A percentile compares a stretch with the other conserved stretches of the same genome.
Conservation (phyloP, 805 yeast genomes). For the Kluyveromyces nonfermentans region DNA sequence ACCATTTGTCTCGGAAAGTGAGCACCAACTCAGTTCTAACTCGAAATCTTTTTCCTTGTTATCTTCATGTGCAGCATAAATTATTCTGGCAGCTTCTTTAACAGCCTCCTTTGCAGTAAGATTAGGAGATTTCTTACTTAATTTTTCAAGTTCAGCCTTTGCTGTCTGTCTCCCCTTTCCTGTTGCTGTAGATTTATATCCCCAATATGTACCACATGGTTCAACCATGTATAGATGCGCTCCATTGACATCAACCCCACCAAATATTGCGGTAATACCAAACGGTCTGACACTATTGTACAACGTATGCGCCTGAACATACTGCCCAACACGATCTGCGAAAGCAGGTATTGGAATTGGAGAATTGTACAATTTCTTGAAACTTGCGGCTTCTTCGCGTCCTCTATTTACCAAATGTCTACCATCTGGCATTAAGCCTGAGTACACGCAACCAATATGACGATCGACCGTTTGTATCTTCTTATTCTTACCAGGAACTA, state of each 20-base stretch:
- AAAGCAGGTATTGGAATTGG: conserved; percentile 74
- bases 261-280: conserved; percentile 86
- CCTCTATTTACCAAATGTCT: conserved; percentile 87
- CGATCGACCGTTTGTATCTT: conserved; percentile 89
- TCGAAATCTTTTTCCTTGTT: conserved; percentile 96
- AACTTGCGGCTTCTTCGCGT: conserved; percentile 79
- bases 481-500: conserved; percentile 82
- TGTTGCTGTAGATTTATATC: conserved; percentile 92
- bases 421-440: conserved; percentile 95
- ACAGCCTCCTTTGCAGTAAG: conserved; percentile 75
- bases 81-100: conserved; percentile 87
- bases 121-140: conserved; percentile 30
- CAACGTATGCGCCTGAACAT: conserved; percentile 90
- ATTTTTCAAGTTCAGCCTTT: conserved; percentile 88
- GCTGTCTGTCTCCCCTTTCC: conserved; percentile 99
- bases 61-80: conserved; percentile 92
- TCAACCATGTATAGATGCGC: conserved; percentile 93
- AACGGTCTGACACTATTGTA: conserved; percentile 97
- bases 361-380: conserved; percentile 66
- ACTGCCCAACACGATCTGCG: conserved; percentile 79
- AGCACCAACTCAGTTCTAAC: conserved; percentile 86
- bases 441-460: conserved; percentile 89
- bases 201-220: conserved; percentile 97
- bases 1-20: conserved; percentile 67
- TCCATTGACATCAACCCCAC: conserved; percentile 87